These are phyloP conservation scores for Ochetophila trinervis DNA, from an alignment of 306 rosid species.

Conservation along the genomic window DNA sequence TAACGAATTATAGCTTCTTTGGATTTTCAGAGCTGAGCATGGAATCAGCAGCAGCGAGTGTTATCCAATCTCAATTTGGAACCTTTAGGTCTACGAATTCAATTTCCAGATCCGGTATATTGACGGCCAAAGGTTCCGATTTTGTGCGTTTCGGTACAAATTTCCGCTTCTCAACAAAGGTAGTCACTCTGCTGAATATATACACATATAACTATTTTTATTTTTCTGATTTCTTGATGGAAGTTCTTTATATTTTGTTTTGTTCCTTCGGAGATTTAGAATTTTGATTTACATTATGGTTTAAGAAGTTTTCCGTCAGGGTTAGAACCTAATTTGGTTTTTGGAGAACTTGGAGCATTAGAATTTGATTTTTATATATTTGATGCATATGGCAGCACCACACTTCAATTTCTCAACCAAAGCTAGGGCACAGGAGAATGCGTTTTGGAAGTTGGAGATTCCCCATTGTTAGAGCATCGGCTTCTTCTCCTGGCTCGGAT, in stretches of 20 bases:
- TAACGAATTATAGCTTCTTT: not conserved
- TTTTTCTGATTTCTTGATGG: not conserved
- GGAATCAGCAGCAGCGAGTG: conserved; percentile 48
- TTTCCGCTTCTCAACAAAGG: conserved; percentile 43
- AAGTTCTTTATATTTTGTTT: not conserved
- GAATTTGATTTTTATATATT: not conserved
- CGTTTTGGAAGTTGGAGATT: conserved; percentile 42
- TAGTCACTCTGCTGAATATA: conserved; percentile 19
- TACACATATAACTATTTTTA: too few species aligned
- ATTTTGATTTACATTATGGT: too few species aligned
- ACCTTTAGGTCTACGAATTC: conserved; percentile 19
- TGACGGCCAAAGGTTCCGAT: conserved; percentile 25
- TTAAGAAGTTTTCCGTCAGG: too few species aligned
- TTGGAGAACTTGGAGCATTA: not conserved
- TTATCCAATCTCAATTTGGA: conserved; percentile 43
- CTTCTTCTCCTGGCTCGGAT: conserved; percentile 44
- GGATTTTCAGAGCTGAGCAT: conserved; percentile 38
- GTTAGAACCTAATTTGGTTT: not conserved
- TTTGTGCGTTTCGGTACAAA: conserved; percentile 30
- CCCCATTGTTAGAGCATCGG: conserved; percentile 47
- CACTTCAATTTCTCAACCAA: conserved; percentile 35
- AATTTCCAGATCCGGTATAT: conserved; percentile 31
- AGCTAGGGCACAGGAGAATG: conserved; percentile 39
- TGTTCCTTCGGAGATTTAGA: not conserved
- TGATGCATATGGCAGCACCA: conserved; percentile 35